Evolutionary conservation across 441 rosid species (phyloP).

Genomic region (Erodium texanum): DNA sequence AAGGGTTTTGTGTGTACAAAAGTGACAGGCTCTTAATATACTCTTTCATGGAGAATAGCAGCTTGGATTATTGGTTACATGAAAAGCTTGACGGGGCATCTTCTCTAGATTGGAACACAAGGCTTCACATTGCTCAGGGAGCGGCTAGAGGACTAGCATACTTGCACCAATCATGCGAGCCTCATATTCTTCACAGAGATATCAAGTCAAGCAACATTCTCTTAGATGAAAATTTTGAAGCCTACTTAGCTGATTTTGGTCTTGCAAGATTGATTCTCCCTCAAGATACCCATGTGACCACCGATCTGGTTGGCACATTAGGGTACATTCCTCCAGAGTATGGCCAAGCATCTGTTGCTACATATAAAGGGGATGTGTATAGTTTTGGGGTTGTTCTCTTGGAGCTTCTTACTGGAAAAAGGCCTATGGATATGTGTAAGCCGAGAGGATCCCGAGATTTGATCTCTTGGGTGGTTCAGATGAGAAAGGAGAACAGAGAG

Average conservation of each 20-base stretch:
- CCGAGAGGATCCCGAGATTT: conserved; percentile 52
- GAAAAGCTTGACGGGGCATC: conserved; percentile 56
- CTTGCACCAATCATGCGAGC: conserved; percentile 63
- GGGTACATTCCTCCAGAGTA: conserved; percentile 81
- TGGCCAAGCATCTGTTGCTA: conserved; percentile 65
- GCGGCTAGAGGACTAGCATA: conserved; percentile 52
- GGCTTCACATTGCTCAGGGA: conserved; percentile 56
- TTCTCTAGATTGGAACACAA: conserved; percentile 39
- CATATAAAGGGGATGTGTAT: conserved; percentile 64
- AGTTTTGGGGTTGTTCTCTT: conserved; percentile 76
- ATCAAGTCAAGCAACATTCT: conserved; percentile 71
- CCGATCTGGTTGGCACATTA: conserved; percentile 73
- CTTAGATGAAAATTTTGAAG: conserved; percentile 48
- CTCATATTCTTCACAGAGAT: conserved; percentile 65
- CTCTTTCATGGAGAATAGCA: conserved; percentile 68
- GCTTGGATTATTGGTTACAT: conserved; percentile 79
- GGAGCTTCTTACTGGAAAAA: conserved; percentile 64
- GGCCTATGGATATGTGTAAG: conserved; percentile 74
- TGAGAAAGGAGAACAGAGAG: conserved; percentile 46
- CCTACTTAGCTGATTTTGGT: conserved; percentile 76
- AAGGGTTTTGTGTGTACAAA: conserved; percentile 53
- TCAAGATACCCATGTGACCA: conserved; percentile 61
- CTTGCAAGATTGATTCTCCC: conserved; percentile 59
- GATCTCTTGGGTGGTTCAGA: conserved; percentile 47
- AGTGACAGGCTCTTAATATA: conserved; percentile 53